Percentiles rank a stretch among this genome's conserved stretches.
Conservation (phyloP, 225 moss, liverwort and hornwort genomes). For the Asterella californica region DNA sequence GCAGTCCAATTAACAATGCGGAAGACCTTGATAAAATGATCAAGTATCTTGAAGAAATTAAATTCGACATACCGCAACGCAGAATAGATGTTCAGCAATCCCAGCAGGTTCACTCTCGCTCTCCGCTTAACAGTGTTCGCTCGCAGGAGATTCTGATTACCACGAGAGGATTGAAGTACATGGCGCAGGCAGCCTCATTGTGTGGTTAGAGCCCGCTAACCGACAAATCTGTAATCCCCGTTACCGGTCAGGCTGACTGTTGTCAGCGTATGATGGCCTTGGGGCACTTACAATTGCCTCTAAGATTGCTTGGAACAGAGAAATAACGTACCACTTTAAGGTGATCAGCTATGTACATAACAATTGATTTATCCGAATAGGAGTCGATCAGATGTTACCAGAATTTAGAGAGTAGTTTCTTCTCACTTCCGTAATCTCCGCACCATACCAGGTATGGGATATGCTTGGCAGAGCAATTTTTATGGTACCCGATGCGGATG, state of each 20-base stretch:
- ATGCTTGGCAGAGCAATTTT: constrained; percentile 33
- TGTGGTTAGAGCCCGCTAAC: no score
- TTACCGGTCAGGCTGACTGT: no score
- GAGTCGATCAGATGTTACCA: not conserved
- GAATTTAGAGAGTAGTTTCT: not conserved
- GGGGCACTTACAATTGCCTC: no score
- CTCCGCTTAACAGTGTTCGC: not conserved
- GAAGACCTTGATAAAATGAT: constrained; percentile 40
- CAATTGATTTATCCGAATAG: not conserved
- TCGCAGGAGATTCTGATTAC: no score
- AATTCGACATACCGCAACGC: constrained; percentile 40
- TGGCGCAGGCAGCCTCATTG: no score
- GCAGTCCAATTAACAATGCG: constrained; percentile 34
- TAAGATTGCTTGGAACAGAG: not conserved
- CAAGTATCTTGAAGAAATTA: constrained; percentile 40
- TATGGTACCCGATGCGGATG: constrained; percentile 21
- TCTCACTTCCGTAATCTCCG: constrained; percentile 6
- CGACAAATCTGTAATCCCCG: no score
- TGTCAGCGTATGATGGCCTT: no score
- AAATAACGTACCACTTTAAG: not conserved
- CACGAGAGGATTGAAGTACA: no score
- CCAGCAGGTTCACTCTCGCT: constrained; percentile 22
- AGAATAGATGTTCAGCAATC: constrained; percentile 37
- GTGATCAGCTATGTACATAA: no score
- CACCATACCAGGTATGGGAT: constrained; percentile 34